A percentile compares a stretch with the other conserved stretches of the same genome.
Evolutionary conservation across 2,329 filamentous ascomycete genomes (phyloP).

Genomic region (Monilinia aucupariae): DNA sequence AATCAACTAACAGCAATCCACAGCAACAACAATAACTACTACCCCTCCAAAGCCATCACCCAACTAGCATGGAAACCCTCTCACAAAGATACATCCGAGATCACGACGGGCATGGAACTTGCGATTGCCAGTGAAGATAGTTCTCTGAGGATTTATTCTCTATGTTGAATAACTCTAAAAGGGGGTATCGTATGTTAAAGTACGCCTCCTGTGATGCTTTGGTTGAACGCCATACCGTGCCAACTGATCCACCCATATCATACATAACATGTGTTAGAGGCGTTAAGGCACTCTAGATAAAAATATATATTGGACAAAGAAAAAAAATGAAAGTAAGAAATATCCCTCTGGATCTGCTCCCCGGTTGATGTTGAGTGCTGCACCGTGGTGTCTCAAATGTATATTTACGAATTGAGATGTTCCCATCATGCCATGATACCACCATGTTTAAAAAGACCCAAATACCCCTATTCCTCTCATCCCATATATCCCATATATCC

Average conservation of each 20-base stretch:
- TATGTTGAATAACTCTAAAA: constrained; percentile 34
- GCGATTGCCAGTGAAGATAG: constrained; percentile 49
- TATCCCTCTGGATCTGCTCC: neutral
- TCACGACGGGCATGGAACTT: constrained; percentile 25
- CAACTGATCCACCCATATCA: neutral
- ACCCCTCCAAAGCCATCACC: constrained; percentile 35
- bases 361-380: constrained; percentile 16
- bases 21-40: constrained; percentile 45
- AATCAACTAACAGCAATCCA: too few species aligned
- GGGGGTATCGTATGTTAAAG: constrained; percentile 19
- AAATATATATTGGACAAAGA: neutral
- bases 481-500: too few species aligned
- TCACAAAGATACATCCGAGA: constrained; percentile 16
- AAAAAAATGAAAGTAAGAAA: neutral
- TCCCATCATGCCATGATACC: neutral
- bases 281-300: constrained; percentile 16
- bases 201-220: constrained; percentile 10
- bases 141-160: constrained; percentile 52
- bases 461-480: neutral
- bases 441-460: neutral
- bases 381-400: neutral
- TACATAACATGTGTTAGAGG: constrained; percentile 11
- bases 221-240: constrained; percentile 14
- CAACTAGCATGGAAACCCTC: constrained; percentile 65
- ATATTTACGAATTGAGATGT: neutral